These are phyloP conservation scores for Geotrichum klebahnii DNA, from an alignment of 1,139 yeast species.

Conservation along the genomic window DNA sequence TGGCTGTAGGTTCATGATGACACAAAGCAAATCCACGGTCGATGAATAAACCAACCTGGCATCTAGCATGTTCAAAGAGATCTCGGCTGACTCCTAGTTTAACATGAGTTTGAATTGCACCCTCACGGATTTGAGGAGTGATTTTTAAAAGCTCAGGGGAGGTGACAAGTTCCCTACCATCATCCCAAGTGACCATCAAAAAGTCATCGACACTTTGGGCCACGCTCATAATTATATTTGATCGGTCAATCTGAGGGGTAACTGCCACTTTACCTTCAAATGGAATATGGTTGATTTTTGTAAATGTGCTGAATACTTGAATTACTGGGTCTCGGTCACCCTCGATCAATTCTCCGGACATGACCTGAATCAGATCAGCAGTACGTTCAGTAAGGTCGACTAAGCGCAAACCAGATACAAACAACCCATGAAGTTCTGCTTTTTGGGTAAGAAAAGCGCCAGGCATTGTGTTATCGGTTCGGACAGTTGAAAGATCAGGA, in stretches of 20 bases:
- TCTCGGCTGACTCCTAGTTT: constrained; percentile 21
- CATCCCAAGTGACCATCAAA: constrained; percentile 26
- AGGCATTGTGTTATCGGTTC: constrained; percentile 26
- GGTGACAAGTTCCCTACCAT: constrained; percentile 15
- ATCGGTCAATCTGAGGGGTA: constrained; percentile 45
- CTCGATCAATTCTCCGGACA: constrained; percentile 39
- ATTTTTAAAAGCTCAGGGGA: constrained; percentile 14
- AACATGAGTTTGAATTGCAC: constrained; percentile 17
- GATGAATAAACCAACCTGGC: constrained; percentile 20
- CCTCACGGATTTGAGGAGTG: constrained; percentile 17
- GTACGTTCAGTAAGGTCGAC: constrained; percentile 62
- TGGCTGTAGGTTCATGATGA: not conserved
- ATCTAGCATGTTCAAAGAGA: constrained; percentile 14
- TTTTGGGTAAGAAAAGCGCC: constrained; percentile 25
- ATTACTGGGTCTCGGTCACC: constrained; percentile 48
- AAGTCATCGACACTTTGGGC: constrained; percentile 22
- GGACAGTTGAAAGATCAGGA: constrained; percentile 23
- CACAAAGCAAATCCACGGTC: constrained; percentile 23
- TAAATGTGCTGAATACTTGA: constrained; percentile 52
- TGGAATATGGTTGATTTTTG: constrained; percentile 49
- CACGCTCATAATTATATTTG: constrained; percentile 30
- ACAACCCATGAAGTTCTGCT: constrained; percentile 33
- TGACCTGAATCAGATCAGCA: constrained; percentile 63
- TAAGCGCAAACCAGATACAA: constrained; percentile 54
- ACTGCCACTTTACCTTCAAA: constrained; percentile 53